These are phyloP conservation scores for Chrysopogon serrulatus DNA, from an alignment of 176 grass and related monocot genomes.

Conservation along the genomic window DNA sequence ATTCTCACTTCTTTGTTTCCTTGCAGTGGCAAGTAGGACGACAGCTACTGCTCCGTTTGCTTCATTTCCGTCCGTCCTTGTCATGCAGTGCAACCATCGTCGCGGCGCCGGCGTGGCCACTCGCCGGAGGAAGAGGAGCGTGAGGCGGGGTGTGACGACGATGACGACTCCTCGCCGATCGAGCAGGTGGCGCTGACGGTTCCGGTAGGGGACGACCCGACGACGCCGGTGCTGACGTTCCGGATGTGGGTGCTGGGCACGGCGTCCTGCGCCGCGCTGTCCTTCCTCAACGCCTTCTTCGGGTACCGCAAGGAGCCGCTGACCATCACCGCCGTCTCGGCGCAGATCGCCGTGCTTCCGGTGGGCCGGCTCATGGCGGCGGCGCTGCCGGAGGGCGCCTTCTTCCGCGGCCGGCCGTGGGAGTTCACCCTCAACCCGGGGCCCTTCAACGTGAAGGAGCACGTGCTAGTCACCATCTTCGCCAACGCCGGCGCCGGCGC, in stretches of 20 bases:
- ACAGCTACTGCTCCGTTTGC: not conserved
- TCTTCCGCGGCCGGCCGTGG: conserved; percentile 44
- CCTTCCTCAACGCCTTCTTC: conserved; percentile 94
- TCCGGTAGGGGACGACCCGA: conserved; percentile 37
- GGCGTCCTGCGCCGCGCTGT: conserved; percentile 46
- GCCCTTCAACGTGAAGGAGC: conserved; percentile 87
- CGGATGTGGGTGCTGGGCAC: conserved; percentile 64
- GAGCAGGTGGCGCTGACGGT: conserved; percentile 75
- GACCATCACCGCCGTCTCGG: conserved; percentile 69
- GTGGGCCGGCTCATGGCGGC: conserved; percentile 65
- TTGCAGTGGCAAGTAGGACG: not conserved
- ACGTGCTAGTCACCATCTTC: conserved; percentile 91
- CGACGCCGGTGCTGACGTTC: conserved; percentile 49
- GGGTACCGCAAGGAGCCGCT: conserved; percentile 88
- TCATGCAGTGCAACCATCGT: not conserved
- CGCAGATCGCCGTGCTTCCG: conserved; percentile 82
- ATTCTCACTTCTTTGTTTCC: not conserved
- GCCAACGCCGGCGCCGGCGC: conserved; percentile 84
- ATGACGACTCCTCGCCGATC: conserved; percentile 29
- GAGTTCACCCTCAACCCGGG: conserved; percentile 84
- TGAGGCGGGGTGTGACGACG: not conserved
- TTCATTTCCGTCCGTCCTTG: not conserved
- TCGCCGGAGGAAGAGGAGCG: not conserved
- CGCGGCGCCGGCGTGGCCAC: not conserved
- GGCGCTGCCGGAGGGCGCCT: conserved; percentile 23